Evolutionary conservation across 2,329 filamentous ascomycete genomes (phyloP), one percentile per base, ranked within the genome.

Genomic region (Pyrenochaeta sp.): DNA sequence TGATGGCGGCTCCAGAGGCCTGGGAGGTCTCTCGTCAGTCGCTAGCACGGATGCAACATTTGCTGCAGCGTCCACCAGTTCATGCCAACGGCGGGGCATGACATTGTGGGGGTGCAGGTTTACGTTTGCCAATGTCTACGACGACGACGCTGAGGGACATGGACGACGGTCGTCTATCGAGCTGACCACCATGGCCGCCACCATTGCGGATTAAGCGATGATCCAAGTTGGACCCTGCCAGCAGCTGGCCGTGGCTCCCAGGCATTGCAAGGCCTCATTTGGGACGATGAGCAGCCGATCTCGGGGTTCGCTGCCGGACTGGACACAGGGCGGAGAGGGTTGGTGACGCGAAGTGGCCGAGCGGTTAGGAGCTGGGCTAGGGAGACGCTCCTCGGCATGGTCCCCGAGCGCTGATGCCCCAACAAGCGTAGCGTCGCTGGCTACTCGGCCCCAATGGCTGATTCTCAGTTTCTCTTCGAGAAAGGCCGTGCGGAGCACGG

Each of bases 41-140:
- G 20, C 43, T 45, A 35, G 30, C 2, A 35, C 30, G 11, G 11
- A 45, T 15, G 10, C 12, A n/a, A 31, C 15, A 14, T n/a, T 32
- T 31, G 21, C 20, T 49, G 45, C 45, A 49, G 36, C 36, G 29
- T 49, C 33, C 15, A 49, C 12, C 11, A n/a, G 45, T 40, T 40
- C 45, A 35, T 27, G 27, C 36, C 45, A 35, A 35, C 45, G 21
- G 36, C 20, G 45, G 36, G 45, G 45, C 29, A 32, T 21, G 45
- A 15, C n/a, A 11, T 27, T 42, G 45, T 49, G 45, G 45, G 45
- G 45, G 35, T 41, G 23, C 7, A n/a, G 21, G 15, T 21, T 49
- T 41, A 33, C 27, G 35, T 49, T 49, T 41, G 35, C 45, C 45
- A 27, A 39, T 31, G 15, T n/a, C 15, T 7, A 39, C 7, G 35